phyloP scores from a whole-genome alignment of 2,329 filamentous ascomycete genomes.

The Decorospora gaudefroyi region DNA sequence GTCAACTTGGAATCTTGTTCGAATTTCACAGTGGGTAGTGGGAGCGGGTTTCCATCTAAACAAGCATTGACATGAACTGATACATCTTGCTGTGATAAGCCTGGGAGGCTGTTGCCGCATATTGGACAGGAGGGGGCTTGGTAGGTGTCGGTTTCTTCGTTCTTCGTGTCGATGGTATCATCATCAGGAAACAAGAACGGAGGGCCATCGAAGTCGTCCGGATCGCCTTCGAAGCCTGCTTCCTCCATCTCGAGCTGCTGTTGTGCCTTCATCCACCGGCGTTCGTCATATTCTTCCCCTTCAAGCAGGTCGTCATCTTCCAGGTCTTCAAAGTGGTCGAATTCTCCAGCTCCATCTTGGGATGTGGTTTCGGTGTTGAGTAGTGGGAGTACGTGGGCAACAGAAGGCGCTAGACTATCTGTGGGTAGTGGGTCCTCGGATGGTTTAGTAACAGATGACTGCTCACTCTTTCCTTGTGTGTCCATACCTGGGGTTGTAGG shows the following conservation, averaged over 20 bases:
- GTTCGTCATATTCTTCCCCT: slow-evolving; percentile 57
- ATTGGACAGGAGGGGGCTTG: slow-evolving; percentile 68
- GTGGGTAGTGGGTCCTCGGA: slow-evolving; percentile 19
- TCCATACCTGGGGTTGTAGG: slow-evolving; percentile 31
- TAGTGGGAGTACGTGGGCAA: slow-evolving; percentile 22
- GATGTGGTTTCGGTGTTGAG: slow-evolving; percentile 57
- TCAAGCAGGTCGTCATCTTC: slow-evolving; percentile 65
- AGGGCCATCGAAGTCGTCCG: slow-evolving; percentile 61
- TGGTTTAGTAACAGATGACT: slow-evolving; percentile 28
- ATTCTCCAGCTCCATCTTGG: slow-evolving; percentile 53
- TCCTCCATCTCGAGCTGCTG: slow-evolving; percentile 58
- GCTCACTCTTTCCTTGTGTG: slow-evolving; percentile 13
- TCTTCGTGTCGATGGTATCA: slow-evolving; percentile 12
- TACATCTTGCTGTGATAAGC: slow-evolving; percentile 64
- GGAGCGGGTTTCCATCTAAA: slow-evolving; percentile 77
- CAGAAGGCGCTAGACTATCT: slow-evolving; percentile 14
- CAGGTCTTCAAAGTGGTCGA: slow-evolving; percentile 59
- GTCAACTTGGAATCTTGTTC: slow-evolving; percentile 13
- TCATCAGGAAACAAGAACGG: slow-evolving; percentile 38
- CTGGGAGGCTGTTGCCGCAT: slow-evolving; percentile 68
- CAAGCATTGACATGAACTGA: slow-evolving; percentile 90
- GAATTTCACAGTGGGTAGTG: slow-evolving; percentile 51
- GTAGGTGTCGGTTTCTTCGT: slow-evolving; percentile 22
- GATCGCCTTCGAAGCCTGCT: slow-evolving; percentile 42
- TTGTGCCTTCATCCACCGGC: slow-evolving; percentile 76